Evolutionary conservation across 352 stramenopile species (phyloP).

Genomic region (Globisporangium radiosum): DNA sequence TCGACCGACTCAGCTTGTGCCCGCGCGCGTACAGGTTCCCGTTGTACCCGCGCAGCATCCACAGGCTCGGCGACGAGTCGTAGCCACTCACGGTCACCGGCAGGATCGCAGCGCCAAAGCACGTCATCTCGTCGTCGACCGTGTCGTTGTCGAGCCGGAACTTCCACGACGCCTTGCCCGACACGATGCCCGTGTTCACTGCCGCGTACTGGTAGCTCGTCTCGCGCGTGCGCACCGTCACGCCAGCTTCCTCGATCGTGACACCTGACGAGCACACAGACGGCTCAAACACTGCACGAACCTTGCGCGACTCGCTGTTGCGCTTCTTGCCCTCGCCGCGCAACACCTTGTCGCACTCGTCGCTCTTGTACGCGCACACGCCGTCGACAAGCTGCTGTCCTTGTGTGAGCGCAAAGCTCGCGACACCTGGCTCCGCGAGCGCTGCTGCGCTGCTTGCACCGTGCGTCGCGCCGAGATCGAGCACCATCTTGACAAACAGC

Average conservation of each 20-base stretch:
- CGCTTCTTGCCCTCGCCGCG: slow-evolving; percentile 35
- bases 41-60: slow-evolving; percentile 91
- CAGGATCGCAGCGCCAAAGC: slow-evolving; percentile 86
- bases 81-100: slow-evolving; percentile 86
- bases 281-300: slow-evolving; percentile 72
- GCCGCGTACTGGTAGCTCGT: slow-evolving; percentile 87
- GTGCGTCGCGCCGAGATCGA: slow-evolving; percentile 22
- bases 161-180: slow-evolving; percentile 79
- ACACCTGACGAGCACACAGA: slow-evolving; percentile 75
- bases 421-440: slow-evolving; percentile 13
- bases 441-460: not conserved
- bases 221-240: slow-evolving; percentile 72
- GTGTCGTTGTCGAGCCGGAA: slow-evolving; percentile 87
- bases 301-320: slow-evolving; percentile 54
- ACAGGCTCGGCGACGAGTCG: slow-evolving; percentile 86
- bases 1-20: slow-evolving; percentile 78
- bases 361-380: slow-evolving; percentile 38
- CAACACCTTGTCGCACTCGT: slow-evolving; percentile 29
- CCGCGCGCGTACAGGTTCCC: slow-evolving; percentile 87
- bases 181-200: slow-evolving; percentile 70
- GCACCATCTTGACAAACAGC: slow-evolving; percentile 65
- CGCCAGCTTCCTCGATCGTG: slow-evolving; percentile 66
- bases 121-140: slow-evolving; percentile 89
- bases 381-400: slow-evolving; percentile 29
- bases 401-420: slow-evolving; percentile 41